Conservation (phyloP, 2,329 filamentous ascomycete genomes). For the Trichoderma oligosporum region DNA sequence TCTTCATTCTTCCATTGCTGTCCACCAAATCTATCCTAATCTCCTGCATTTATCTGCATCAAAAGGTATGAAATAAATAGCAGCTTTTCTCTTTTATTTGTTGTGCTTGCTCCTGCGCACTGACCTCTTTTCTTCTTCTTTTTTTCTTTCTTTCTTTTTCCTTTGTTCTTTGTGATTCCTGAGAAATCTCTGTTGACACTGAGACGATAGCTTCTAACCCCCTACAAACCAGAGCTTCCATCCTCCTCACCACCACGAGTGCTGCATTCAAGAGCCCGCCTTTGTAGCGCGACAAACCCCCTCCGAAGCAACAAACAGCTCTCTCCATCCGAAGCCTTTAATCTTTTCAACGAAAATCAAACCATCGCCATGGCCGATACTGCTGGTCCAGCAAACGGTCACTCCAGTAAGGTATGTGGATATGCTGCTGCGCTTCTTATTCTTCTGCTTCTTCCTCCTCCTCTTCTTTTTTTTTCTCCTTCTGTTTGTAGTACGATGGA, state of each 20-base stretch:
- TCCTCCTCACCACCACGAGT: background rate
- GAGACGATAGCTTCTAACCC: background rate
- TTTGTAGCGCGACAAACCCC: background rate
- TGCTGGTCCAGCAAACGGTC: conserved; percentile 42
- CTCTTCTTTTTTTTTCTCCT: conserved; percentile 14
- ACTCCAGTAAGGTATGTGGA: conserved; percentile 50
- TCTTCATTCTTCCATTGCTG: conserved; percentile 1
- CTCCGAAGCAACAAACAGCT: background rate
- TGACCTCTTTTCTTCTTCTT: conserved; percentile 18
- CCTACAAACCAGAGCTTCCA: conserved; percentile 9
- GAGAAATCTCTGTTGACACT: conserved; percentile 1
- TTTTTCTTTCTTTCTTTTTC: background rate
- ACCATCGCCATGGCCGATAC: conserved; percentile 32
- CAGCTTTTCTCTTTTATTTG: conserved; percentile 13
- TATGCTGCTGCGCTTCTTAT: conserved; percentile 21
- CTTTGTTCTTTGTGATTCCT: background rate
- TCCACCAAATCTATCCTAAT: background rate
- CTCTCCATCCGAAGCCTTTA: conserved; percentile 26
- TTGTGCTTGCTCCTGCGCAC: conserved; percentile 17
- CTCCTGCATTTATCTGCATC: no score
- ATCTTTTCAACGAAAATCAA: conserved; percentile 37
- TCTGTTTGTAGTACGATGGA: conserved; percentile 6
- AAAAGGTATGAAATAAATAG: background rate
- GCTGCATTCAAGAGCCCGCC: background rate
- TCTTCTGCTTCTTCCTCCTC: conserved; percentile 4